Evolutionary conservation across 2,329 filamentous ascomycete species (phyloP).

Genomic region (Macrophomina pseudophaseolina): DNA sequence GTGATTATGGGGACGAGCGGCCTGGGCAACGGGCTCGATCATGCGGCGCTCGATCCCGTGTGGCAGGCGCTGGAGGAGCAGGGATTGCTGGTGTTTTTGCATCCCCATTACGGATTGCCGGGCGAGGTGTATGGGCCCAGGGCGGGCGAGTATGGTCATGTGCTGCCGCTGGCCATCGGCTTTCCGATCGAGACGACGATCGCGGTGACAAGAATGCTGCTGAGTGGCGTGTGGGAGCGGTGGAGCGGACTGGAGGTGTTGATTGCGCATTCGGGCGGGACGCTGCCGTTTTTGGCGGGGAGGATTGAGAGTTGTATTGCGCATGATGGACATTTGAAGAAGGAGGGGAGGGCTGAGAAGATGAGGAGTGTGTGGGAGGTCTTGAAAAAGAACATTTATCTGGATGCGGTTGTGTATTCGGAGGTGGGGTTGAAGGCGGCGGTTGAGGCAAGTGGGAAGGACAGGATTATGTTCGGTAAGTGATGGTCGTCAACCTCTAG

Average conservation of each 20-base stretch:
- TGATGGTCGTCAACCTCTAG: constrained; percentile 11
- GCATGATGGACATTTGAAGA: constrained; percentile 78
- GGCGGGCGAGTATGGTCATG: constrained; percentile 79
- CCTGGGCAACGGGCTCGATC: constrained; percentile 77
- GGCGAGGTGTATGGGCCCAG: constrained; percentile 78
- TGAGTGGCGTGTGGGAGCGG: constrained; percentile 83
- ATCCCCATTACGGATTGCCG: constrained; percentile 90
- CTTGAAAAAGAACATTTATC: constrained; percentile 76
- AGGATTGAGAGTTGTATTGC: constrained; percentile 85
- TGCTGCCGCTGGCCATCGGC: constrained; percentile 81
- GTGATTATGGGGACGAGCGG: constrained; percentile 88
- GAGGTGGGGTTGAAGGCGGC: constrained; percentile 75
- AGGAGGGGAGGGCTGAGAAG: constrained; percentile 63
- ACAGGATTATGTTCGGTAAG: constrained; percentile 74
- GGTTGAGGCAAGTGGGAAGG: constrained; percentile 68
- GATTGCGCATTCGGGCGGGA: constrained; percentile 86
- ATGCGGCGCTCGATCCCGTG: constrained; percentile 72
- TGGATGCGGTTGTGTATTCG: constrained; percentile 86
- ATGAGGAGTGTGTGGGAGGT: constrained; percentile 68
- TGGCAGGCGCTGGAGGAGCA: constrained; percentile 71
- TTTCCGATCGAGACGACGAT: constrained; percentile 95
- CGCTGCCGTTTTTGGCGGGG: constrained; percentile 85
- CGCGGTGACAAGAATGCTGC: constrained; percentile 82
- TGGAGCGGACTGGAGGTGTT: constrained; percentile 73
- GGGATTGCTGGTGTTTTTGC: constrained; percentile 75